Percentiles rank a stretch among this genome's conserved stretches.
Evolutionary conservation across 805 yeast genomes (phyloP).

Genomic region (Pichia scutulata): DNA sequence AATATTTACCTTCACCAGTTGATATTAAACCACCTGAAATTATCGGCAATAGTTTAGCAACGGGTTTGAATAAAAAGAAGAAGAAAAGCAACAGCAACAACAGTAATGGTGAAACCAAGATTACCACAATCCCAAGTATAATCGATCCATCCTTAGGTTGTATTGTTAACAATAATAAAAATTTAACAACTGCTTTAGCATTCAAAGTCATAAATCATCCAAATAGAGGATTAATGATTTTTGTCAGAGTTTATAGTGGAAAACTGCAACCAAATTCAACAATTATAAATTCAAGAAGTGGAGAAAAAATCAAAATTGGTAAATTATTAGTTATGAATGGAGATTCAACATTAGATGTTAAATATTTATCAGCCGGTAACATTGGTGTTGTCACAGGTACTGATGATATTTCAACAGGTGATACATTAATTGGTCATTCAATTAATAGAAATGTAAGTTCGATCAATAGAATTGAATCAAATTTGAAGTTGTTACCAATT

Average conservation of each 20-base stretch:
- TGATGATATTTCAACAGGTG: conserved; percentile 78
- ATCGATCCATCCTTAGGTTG: conserved; percentile 40
- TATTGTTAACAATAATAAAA: conserved; percentile 48
- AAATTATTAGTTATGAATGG: conserved; percentile 83
- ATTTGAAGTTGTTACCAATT: conserved; percentile 63
- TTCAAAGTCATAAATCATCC: conserved; percentile 89
- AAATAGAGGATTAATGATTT: conserved; percentile 73
- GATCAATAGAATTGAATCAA: conserved; percentile 30
- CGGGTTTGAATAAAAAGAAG: conserved; percentile 17
- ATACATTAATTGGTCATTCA: conserved; percentile 67
- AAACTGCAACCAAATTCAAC: conserved; percentile 52
- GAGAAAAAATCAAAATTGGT: conserved; percentile 55
- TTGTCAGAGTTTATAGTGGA: conserved; percentile 85
- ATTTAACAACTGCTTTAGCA: conserved; percentile 70
- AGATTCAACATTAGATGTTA: conserved; percentile 69
- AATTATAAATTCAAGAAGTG: conserved; percentile 62
- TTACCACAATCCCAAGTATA: conserved; percentile 23
- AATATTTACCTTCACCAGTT: conserved; percentile 75
- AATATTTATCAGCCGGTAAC: conserved; percentile 60
- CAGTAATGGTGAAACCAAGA: conserved; percentile 7
- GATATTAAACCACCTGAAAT: conserved; percentile 56
- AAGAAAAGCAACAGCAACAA: conserved; percentile 9
- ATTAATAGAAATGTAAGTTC: conserved; percentile 34
- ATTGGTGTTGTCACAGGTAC: conserved; percentile 85
- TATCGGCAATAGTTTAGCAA: conserved; percentile 1